Percentiles rank a stretch among this genome's conserved stretches.
Evolutionary conservation across 148 eudicot genomes (phyloP).

Genomic region (Limonium bicolor): DNA sequence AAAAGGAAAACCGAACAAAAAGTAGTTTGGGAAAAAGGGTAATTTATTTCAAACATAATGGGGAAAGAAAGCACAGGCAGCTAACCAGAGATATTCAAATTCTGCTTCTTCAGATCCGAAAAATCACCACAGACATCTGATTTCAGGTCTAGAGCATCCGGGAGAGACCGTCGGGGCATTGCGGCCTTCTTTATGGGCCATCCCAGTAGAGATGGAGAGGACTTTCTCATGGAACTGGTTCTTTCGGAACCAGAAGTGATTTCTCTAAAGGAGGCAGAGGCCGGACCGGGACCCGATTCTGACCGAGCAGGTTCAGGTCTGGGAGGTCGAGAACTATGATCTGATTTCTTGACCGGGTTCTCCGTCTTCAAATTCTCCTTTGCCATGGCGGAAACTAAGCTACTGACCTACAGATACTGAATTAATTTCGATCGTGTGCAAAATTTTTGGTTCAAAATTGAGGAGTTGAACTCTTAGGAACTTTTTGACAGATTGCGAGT

Average conservation of each 20-base stretch:
- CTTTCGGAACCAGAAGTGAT: not conserved
- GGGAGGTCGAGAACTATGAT: not conserved
- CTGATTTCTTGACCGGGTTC: not conserved
- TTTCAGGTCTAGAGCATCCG: slow-evolving; percentile 12
- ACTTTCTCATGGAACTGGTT: slow-evolving; percentile 1
- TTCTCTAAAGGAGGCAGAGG: not conserved
- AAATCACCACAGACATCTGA: slow-evolving; percentile 12
- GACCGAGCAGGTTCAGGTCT: not conserved
- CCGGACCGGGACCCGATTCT: not conserved
- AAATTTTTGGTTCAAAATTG: too few relatives aligned
- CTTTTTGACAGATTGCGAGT: too few relatives aligned
- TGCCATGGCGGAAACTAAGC: too few relatives aligned
- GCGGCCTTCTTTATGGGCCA: slow-evolving; percentile 67
- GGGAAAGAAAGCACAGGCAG: not conserved
- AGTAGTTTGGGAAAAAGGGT: not conserved
- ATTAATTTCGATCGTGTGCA: too few relatives aligned
- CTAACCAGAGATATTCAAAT: slow-evolving; percentile 48
- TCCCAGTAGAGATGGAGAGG: slow-evolving; percentile 37
- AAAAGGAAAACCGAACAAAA: not conserved
- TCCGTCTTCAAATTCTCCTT: not conserved
- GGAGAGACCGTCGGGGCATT: slow-evolving; percentile 10
- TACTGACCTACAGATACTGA: too few relatives aligned
- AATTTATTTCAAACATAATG: not conserved
- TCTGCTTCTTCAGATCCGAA: slow-evolving; percentile 34
- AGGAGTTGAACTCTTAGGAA: not conserved